phyloP scores from a whole-genome alignment of 1,284 basidiomycete species.

The Abortiporus biennis region DNA sequence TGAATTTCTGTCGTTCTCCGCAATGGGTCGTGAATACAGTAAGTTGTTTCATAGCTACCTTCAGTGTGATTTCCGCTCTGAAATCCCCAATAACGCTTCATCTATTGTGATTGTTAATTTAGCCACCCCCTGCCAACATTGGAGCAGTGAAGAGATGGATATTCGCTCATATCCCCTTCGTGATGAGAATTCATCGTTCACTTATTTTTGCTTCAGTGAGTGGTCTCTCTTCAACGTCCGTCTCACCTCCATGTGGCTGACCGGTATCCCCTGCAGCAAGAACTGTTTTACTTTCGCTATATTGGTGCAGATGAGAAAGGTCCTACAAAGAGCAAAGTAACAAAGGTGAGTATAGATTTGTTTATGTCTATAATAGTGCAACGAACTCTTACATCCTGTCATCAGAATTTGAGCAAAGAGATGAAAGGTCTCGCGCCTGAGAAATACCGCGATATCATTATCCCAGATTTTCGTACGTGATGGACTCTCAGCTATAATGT shows the following conservation, averaged over 20 bases:
- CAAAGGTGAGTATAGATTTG: conserved; percentile 37
- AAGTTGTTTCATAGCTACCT: no score
- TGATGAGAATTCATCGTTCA: conserved; percentile 29
- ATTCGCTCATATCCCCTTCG: conserved; percentile 34
- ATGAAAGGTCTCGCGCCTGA: conserved; percentile 31
- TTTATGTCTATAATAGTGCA: no score
- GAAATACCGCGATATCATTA: conserved; percentile 32
- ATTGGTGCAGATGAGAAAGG: conserved; percentile 32
- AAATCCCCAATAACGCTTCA: no score
- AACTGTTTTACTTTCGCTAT: conserved; percentile 26
- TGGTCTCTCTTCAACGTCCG: no score
- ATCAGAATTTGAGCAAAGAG: conserved; percentile 25
- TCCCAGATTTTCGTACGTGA: conserved; percentile 34
- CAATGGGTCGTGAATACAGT: conserved; percentile 39
- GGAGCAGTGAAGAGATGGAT: conserved; percentile 27
- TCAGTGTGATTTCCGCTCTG: no score
- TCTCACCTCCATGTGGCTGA: no score
- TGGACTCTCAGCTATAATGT: neutral
- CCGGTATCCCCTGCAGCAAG: conserved; percentile 15
- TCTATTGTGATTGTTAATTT: no score
- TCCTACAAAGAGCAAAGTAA: conserved; percentile 33
- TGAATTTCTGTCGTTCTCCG: conserved; percentile 40
- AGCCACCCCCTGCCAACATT: conserved; percentile 19
- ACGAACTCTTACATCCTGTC: no score
- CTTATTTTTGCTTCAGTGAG: conserved; percentile 26